Conservation (phyloP, 1,284 basidiomycete genomes). For the Ceratobasidium theobromae region DNA sequence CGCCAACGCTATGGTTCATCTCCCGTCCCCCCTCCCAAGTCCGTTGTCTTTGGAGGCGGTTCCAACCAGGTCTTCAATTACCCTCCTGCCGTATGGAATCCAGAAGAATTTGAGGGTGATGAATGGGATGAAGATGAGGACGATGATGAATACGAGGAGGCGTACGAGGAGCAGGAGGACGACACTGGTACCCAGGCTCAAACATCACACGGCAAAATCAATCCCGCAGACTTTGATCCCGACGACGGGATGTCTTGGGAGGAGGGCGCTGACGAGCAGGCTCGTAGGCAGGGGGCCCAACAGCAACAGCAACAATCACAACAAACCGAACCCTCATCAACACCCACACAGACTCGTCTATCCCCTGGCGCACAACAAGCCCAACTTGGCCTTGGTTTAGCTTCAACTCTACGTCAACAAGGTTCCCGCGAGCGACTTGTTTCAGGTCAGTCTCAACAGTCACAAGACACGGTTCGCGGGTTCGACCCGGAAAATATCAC, state of each 20-base stretch:
- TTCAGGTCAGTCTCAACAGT: conserved; percentile 37
- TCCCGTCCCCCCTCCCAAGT: conserved; percentile 52
- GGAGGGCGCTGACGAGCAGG: conserved; percentile 56
- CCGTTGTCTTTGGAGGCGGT: conserved; percentile 59
- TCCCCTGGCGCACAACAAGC: conserved; percentile 31
- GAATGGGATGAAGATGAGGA: conserved; percentile 38
- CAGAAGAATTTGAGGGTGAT: conserved; percentile 35
- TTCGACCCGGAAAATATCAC: conserved; percentile 58
- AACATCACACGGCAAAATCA: not conserved
- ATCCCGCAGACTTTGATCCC: conserved; percentile 50
- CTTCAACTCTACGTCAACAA: conserved; percentile 34
- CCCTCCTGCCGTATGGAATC: conserved; percentile 71
- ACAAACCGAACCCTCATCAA: conserved; percentile 20
- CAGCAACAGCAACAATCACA: conserved; percentile 37
- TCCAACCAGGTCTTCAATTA: conserved; percentile 65
- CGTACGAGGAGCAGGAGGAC: conserved; percentile 3
- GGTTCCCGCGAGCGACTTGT: conserved; percentile 33
- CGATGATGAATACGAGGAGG: conserved; percentile 37
- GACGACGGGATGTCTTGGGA: conserved; percentile 80
- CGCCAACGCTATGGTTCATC: conserved; percentile 50
- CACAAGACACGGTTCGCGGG: conserved; percentile 40
- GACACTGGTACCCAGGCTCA: conserved; percentile 36
- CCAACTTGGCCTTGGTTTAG: conserved; percentile 33
- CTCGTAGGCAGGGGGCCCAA: conserved; percentile 45
- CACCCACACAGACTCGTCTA: not conserved